Evolutionary conservation across 2,329 filamentous ascomycete genomes (phyloP), one percentile per base, ranked within the genome.

Genomic region (Colletotrichum sublineola): DNA sequence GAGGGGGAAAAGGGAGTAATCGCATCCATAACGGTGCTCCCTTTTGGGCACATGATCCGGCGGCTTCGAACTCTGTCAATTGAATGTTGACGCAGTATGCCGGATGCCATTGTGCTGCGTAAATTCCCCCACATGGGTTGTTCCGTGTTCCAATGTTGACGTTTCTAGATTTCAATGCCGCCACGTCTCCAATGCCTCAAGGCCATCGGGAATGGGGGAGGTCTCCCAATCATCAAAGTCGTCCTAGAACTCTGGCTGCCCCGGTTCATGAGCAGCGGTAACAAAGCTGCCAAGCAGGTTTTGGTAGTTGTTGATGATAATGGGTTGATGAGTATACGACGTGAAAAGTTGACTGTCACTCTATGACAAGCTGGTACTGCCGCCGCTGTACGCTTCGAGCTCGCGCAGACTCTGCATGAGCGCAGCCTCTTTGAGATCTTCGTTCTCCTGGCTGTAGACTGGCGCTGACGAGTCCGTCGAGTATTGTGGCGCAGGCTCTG

Each of bases 331-430:
- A 67, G 46, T 31, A 48, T 70, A 70, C 20, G 63, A 55, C 66
- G 63, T 46, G 46, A 44, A 67, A 31, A 70, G 36, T n/a, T 40
- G n/a, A 29, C n/a, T 29, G 63, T 67, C 67, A 56, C 31, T 60
- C 67, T 70, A 70, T 46, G 67, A 70, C 63, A 67, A 36, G 53
- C 67, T 70, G 53, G 66, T 55, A 38, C 67, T 68, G 36, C 60
- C 63, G 48, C 68, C 63, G 63, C 71, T 74, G 42, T 74, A 74
- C 29, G 73, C 73, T 56, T 74, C 67, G 33, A 74, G 71, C 68
- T 74, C 67, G 38, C 71, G 67, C 42, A 74, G 50, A 29, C 73
- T 74, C 44, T 74, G 73, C 73, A 74, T 74, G 18, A 74, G 73
- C 12, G 66, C 71, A 2, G 71, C 73, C 38, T 74, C 73, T 50